Percentiles rank a stretch among this genome's conserved stretches.
These are phyloP conservation scores for Wallacemonas sp. DNA, from an alignment of 208 protist genomes.

Conservation along the genomic window DNA sequence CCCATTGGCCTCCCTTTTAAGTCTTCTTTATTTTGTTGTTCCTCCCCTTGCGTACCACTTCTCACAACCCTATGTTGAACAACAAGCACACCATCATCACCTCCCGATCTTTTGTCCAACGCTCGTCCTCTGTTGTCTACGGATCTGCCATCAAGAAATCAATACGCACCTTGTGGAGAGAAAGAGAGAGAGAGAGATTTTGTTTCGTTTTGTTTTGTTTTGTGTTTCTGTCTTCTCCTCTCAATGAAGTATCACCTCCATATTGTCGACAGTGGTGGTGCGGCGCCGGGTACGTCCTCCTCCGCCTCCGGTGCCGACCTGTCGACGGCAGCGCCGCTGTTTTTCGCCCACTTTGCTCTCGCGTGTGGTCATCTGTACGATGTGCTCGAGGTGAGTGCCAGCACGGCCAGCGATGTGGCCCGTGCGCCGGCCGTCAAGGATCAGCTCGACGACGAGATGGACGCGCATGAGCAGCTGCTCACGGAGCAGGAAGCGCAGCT, in stretches of 20 bases:
- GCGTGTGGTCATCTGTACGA: constrained; percentile 64
- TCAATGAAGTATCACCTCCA: constrained; percentile 63
- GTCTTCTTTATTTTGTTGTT: too few species aligned
- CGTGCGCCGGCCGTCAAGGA: not conserved
- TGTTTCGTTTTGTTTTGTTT: constrained; percentile 7
- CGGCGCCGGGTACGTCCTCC: not conserved
- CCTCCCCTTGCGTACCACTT: too few species aligned
- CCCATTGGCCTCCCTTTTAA: not conserved
- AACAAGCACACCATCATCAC: too few species aligned
- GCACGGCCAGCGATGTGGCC: constrained; percentile 33
- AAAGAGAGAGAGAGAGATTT: not conserved
- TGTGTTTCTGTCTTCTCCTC: not conserved
- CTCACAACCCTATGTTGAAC: too few species aligned
- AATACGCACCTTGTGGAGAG: constrained; percentile 1
- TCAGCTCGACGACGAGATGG: not conserved
- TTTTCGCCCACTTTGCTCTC: constrained; percentile 77
- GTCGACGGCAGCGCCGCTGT: constrained; percentile 35
- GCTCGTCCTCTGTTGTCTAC: too few species aligned
- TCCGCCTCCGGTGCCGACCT: constrained; percentile 3
- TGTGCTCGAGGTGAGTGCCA: constrained; percentile 66
- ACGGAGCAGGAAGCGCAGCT: constrained; percentile 25
- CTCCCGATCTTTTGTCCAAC: too few species aligned
- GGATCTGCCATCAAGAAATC: not conserved
- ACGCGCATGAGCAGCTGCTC: not conserved
- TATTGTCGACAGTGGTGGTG: constrained; percentile 61